A percentile compares a stretch with the other conserved stretches of the same genome.
Evolutionary conservation across 2,329 filamentous ascomycete genomes (phyloP).

Genomic region (Thelonectria olida): DNA sequence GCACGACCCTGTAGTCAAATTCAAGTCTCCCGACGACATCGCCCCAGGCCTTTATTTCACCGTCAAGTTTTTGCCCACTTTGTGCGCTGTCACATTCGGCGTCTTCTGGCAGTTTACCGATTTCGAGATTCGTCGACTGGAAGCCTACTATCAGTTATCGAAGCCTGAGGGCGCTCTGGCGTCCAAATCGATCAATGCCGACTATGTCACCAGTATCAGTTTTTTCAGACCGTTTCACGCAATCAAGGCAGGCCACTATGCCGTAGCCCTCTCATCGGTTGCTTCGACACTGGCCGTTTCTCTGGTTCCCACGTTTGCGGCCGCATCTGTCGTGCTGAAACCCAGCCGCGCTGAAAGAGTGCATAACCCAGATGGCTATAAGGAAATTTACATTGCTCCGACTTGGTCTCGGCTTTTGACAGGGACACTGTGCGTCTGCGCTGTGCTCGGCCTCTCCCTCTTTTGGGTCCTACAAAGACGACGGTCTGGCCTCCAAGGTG

Average conservation of each 20-base stretch:
- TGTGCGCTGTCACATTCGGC: constrained; percentile 69
- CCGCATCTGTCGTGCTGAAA: constrained; percentile 67
- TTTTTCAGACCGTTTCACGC: constrained; percentile 72
- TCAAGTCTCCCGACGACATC: constrained; percentile 60
- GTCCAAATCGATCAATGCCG: constrained; percentile 75
- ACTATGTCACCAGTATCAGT: constrained; percentile 76
- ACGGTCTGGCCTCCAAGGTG: constrained; percentile 71
- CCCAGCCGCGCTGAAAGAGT: constrained; percentile 60
- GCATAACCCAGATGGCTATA: constrained; percentile 52
- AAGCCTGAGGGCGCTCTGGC: constrained; percentile 68
- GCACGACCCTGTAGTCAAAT: constrained; percentile 56
- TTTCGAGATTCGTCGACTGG: constrained; percentile 72
- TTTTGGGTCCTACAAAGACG: constrained; percentile 69
- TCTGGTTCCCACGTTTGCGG: constrained; percentile 73
- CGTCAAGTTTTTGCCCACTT: constrained; percentile 70
- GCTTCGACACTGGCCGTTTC: constrained; percentile 73
- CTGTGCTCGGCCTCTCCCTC: constrained; percentile 64
- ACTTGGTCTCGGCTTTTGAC: constrained; percentile 71
- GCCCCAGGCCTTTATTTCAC: constrained; percentile 64
- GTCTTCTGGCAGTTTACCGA: constrained; percentile 74
- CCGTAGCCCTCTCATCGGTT: constrained; percentile 72
- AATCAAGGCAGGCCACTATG: constrained; percentile 70
- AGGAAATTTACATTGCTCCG: constrained; percentile 64
- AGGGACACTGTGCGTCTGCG: constrained; percentile 63
- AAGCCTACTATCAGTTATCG: constrained; percentile 73